phyloP scores from a whole-genome alignment of 2,329 filamentous ascomycete species.

The Periglandula ipomoeae region DNA sequence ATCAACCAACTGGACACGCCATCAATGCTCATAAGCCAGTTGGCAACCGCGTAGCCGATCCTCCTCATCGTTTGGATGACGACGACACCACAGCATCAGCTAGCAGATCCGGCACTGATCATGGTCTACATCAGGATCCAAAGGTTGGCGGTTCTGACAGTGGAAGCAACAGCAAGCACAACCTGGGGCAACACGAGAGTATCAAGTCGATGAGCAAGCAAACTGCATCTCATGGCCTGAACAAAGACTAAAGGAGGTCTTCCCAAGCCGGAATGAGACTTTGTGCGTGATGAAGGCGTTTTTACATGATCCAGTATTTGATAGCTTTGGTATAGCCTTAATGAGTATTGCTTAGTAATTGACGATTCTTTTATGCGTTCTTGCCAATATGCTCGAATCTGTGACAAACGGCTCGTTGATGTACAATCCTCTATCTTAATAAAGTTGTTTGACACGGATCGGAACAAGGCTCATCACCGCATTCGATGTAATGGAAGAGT shows the following conservation, averaged over 20 bases:
- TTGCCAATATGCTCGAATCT: too few species aligned
- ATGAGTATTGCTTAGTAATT: neutral
- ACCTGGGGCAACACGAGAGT: neutral
- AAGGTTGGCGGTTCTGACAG: neutral
- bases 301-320: too few species aligned
- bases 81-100: neutral
- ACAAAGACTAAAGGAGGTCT: neutral
- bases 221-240: neutral
- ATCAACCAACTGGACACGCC: neutral
- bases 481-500: too few species aligned
- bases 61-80: constrained; percentile 7
- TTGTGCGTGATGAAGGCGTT: too few species aligned
- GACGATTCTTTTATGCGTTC: too few species aligned
- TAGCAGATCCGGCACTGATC: neutral
- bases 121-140: constrained; percentile 4
- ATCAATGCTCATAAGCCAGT: constrained; percentile 6
- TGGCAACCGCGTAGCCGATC: neutral
- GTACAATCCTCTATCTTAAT: too few species aligned
- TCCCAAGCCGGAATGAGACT: neutral
- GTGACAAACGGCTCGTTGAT: too few species aligned
- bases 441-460: too few species aligned
- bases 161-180: neutral
- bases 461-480: too few species aligned
- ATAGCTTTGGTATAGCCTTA: too few species aligned
- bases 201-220: neutral